phyloP scores from a whole-genome alignment of 2,329 filamentous ascomycete genomes.

The Cercospora janseana region DNA sequence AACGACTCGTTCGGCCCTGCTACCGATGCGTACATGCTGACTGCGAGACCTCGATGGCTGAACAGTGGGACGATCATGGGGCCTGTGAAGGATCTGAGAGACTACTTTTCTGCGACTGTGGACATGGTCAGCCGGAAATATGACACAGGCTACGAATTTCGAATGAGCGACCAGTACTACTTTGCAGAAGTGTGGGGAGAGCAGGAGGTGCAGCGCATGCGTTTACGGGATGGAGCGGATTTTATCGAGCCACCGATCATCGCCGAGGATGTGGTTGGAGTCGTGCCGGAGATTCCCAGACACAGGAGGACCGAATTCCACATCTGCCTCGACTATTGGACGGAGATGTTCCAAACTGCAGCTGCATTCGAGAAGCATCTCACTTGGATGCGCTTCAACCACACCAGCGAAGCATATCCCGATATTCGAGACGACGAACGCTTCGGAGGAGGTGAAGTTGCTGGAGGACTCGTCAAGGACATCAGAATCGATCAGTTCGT shows the following conservation, averaged over 20 bases:
- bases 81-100: conserved; percentile 31
- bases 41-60: conserved; percentile 47
- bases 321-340: conserved; percentile 29
- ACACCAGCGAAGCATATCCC: conserved; percentile 12
- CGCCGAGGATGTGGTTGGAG: conserved; percentile 6
- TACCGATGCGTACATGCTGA: conserved; percentile 34
- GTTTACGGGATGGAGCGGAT: conserved; percentile 14
- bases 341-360: conserved; percentile 28
- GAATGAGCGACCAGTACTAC: conserved; percentile 45
- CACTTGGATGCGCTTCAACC: conserved; percentile 29
- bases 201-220: conserved; percentile 48
- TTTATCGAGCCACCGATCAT: conserved; percentile 11
- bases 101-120: conserved; percentile 40
- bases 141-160: conserved; percentile 25
- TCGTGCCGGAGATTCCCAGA: conserved; percentile 20
- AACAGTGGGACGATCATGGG: conserved; percentile 47
- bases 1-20: conserved; percentile 36
- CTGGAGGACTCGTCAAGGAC: conserved; percentile 4
- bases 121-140: conserved; percentile 22
- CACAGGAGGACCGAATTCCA: conserved; percentile 26
- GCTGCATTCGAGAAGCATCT: conserved; percentile 25
- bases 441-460: conserved; percentile 1
- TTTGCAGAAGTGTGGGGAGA: conserved; percentile 54
- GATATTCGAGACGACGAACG: conserved; percentile 4
- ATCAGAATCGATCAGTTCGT: conserved; percentile 22